Evolutionary conservation across 148 eudicot species (phyloP), one percentile per base, ranked within the genome.

Genomic region (Polygonum aviculare): DNA sequence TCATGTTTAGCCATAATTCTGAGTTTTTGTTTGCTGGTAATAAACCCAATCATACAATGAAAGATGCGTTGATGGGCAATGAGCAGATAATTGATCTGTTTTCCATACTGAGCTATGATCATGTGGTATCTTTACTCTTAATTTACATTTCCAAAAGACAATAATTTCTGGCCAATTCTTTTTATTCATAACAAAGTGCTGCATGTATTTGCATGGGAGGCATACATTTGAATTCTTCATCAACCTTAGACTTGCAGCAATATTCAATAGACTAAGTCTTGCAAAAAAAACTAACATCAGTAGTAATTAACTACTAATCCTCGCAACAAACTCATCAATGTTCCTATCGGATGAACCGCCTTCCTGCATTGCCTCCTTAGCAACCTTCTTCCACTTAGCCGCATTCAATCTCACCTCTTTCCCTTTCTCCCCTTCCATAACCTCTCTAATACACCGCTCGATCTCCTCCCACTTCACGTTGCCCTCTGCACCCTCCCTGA

Each of bases 381-480:
- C 74, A 40, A 69, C 26, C 26, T 16, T 19, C 49, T 44, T 77
- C 79, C 74, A 77, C 47, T 40, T 77, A 4, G 2, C 16, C 9
- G 74, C 79, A 77, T 77, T 77, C 31, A 11, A 26, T 12, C 51
- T 77, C 44, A 65, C 21, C 45, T 77, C 79, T 31, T 77, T 3
- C 41, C 79, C 74, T 19, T 51, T 47, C 69, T 77, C 79, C 31
- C 79, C 74, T 19, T 69, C 60, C 79, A 77, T 65, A 15, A 77
- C 74, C 44, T 67, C 60, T n/a, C 59, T 47, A 18, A 77, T 48
- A 16, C 79, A 49, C 6, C 48, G 18, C 3, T 77, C 73, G 41
- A 77, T 57, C 51, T 77, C 79, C 22, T 77, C 79, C 71, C 74
- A 21, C 16, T 50, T 50, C 19, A 69, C 79, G 7, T 26, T 0